These are phyloP conservation scores for Elasticomyces elasticus DNA, from an alignment of 495 filamentous ascomycete species.

Conservation along the genomic window DNA sequence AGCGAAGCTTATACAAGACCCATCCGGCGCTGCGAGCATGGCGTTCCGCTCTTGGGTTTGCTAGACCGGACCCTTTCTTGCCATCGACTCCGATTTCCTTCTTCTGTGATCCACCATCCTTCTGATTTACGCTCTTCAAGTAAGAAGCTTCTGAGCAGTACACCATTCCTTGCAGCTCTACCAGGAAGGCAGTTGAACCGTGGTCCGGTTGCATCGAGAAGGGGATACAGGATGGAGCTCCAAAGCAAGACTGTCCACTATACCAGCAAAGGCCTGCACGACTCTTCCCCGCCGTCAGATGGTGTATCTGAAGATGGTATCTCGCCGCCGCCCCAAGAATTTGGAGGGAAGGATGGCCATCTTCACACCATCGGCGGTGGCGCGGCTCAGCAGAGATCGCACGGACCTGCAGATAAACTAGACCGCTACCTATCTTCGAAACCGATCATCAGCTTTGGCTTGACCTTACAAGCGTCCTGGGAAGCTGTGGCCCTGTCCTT, in stretches of 20 bases:
- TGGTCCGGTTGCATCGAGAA: not conserved
- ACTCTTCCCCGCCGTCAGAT: not conserved
- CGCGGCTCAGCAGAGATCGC: not conserved
- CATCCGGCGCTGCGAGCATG: not conserved
- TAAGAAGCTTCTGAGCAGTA: too few species aligned
- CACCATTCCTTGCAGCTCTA: not conserved
- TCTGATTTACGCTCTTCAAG: too few species aligned
- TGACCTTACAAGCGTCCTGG: conserved; percentile 26
- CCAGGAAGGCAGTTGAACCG: not conserved
- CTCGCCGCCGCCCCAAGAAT: not conserved
- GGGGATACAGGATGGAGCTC: not conserved
- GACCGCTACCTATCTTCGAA: not conserved
- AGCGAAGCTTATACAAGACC: not conserved
- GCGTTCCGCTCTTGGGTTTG: not conserved
- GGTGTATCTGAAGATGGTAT: not conserved
- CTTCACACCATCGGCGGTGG: conserved; percentile 1
- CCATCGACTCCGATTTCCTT: too few species aligned
- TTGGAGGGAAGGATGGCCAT: not conserved
- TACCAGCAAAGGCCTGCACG: not conserved
- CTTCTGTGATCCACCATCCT: too few species aligned
- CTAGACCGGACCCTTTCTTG: too few species aligned
- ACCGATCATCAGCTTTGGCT: conserved; percentile 21
- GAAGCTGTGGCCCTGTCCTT: conserved; percentile 25
- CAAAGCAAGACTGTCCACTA: not conserved
- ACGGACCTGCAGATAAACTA: not conserved